These are phyloP conservation scores for Hygrophorus russula DNA, from an alignment of 768 basidiomycete species.

Conservation along the genomic window DNA sequence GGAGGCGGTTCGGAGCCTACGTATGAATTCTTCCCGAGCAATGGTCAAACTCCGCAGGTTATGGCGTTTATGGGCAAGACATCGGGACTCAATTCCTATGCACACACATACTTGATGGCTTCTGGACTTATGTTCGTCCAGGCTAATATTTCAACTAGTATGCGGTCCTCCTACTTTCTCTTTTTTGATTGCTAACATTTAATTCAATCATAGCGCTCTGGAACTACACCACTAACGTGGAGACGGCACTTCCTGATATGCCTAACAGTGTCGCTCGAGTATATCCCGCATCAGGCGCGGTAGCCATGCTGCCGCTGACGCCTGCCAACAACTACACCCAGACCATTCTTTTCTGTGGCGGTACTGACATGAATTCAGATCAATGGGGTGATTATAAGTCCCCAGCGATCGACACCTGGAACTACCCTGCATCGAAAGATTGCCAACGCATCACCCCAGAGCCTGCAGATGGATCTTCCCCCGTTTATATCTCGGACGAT, in stretches of 20 bases:
- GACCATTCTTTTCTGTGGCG: conserved; percentile 86
- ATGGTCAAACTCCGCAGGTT: conserved; percentile 30
- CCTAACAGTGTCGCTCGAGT: conserved; percentile 65
- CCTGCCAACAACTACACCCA: conserved; percentile 81
- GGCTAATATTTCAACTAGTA: conserved; percentile 69
- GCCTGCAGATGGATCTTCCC: conserved; percentile 51
- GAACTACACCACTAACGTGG: conserved; percentile 45
- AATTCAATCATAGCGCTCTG: conserved; percentile 24
- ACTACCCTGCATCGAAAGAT: conserved; percentile 54
- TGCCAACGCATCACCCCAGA: conserved; percentile 86
- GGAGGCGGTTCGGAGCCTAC: conserved; percentile 74
- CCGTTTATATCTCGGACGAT: conserved; percentile 62
- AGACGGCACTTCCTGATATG: conserved; percentile 61
- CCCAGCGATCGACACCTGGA: conserved; percentile 66
- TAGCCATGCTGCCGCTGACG: conserved; percentile 84
- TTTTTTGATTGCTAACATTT: conserved; percentile 5
- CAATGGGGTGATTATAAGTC: conserved; percentile 69
- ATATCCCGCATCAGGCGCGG: conserved; percentile 84
- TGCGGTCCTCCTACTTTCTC: conserved; percentile 13
- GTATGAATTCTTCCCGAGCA: conserved; percentile 65
- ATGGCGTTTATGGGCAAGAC: conserved; percentile 64
- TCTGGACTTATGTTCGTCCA: conserved; percentile 76
- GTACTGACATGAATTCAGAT: conserved; percentile 62
- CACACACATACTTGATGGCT: conserved; percentile 62
- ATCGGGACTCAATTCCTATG: conserved; percentile 70